Percentiles rank a stretch among this genome's conserved stretches.
Evolutionary conservation across 306 rosid genomes (phyloP).

Genomic region (Cicer cuneatum): DNA sequence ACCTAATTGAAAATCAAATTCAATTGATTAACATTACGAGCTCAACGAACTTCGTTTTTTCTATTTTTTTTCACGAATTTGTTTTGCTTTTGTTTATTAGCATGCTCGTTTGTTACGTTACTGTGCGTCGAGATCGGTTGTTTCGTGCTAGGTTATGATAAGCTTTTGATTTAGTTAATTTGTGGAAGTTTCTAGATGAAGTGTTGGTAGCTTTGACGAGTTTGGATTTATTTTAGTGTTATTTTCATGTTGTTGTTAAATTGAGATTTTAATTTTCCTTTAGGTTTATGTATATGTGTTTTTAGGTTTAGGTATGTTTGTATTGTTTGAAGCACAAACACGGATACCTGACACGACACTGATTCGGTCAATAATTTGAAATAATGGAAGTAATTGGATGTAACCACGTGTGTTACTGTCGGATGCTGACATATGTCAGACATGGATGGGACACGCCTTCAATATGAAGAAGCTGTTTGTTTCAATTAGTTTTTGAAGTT

Average conservation of each 20-base stretch:
- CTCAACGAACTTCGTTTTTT: conserved; percentile 2
- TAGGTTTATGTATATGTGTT: neutral
- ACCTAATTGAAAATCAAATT: neutral
- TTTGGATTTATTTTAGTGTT: conserved; percentile 7
- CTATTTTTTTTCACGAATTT: neutral
- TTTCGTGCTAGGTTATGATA: conserved; percentile 3
- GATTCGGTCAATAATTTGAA: no score
- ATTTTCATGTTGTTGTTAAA: neutral
- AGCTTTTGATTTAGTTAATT: neutral
- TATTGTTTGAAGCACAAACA: no score
- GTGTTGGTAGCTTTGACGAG: conserved; percentile 11
- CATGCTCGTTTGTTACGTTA: neutral
- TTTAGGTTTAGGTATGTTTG: neutral
- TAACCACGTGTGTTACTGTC: no score
- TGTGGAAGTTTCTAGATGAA: conserved; percentile 4
- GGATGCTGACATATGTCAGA: no score
- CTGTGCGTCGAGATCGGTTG: conserved; percentile 43
- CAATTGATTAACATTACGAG: neutral
- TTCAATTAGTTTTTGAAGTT: conserved; percentile 18
- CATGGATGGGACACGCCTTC: no score
- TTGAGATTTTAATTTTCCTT: conserved; percentile 20
- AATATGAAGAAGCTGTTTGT: neutral
- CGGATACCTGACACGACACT: no score
- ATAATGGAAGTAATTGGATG: no score
- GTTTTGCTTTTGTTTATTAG: neutral